Evolutionary conservation across 352 stramenopile species (phyloP), one percentile per base, ranked within the genome.

Genomic region (Pythium sukuiense): DNA sequence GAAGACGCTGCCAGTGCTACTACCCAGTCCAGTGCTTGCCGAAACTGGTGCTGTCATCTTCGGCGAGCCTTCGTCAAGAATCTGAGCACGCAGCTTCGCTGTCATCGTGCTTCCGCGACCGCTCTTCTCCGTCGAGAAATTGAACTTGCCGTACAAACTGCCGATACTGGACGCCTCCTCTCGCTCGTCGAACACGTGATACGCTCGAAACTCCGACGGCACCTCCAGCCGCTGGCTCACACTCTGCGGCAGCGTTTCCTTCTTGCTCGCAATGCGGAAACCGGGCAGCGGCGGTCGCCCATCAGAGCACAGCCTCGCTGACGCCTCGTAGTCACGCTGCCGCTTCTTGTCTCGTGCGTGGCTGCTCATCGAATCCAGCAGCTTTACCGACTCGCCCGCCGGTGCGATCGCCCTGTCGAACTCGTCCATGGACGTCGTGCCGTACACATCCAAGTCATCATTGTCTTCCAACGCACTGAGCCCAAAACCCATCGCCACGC

Each of bases 361-460:
- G 52, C 45, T 63, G 12, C 56, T 71, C 27, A 73, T 64, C 13
- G 72, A 55, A 20, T 67, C 61, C n/a, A 67, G 33, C 16, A 67
- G 60, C 26, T 69, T 61, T 18, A 63, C 41, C 12, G 60, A 29
- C 32, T 67, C 55, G 0, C 45, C 37, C 2, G 50, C 41, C 2
- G 62, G 71, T 16, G 73, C 83, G 30, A 95, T 87, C 29, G 73
- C 71, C 6, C 69, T 74, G 71, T 96, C 82, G 67, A 92, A 93
- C 11, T 91, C 72, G 20, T 70, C 53, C 77, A 92, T 91, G 0
- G 81, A 82, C 1, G 76, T 70, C 4, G 73, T 77, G 6, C 74
- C 85, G 48, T 96, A 96, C 32, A 96, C 83, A 46, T 96, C 87
- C 1, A 94, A 37, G 45, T 96, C 87, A 59, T 96, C 85, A 55